These are phyloP conservation scores for Aaosphaeria pasadenensis DNA, from an alignment of 2,329 filamentous ascomycete genomes.

Conservation along the genomic window DNA sequence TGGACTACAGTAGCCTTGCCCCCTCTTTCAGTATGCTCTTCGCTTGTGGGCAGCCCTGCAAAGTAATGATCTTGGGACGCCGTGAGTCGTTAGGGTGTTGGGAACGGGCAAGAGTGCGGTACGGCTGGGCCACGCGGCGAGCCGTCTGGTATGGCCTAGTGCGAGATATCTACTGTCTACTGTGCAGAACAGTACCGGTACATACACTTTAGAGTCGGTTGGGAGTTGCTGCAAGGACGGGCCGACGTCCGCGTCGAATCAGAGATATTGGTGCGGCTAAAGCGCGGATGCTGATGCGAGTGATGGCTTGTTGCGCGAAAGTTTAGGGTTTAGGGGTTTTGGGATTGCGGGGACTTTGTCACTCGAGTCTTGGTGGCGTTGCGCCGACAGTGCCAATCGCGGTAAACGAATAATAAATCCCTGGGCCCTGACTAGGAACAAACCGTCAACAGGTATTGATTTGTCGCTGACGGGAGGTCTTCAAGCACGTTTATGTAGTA, in stretches of 20 bases:
- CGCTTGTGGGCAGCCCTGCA: background rate
- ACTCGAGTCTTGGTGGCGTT: too few relatives aligned
- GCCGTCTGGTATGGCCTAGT: background rate
- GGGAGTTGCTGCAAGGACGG: constrained; percentile 2
- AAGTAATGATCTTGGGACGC: background rate
- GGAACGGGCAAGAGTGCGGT: background rate
- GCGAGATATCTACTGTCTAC: background rate
- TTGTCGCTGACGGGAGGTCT: too few relatives aligned
- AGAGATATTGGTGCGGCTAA: constrained; percentile 12
- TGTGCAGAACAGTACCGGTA: background rate
- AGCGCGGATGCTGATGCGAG: constrained; percentile 12
- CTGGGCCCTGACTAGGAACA: too few relatives aligned
- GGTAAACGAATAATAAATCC: too few relatives aligned
- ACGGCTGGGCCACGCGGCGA: background rate
- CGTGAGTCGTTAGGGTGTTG: background rate
- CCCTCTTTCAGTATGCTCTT: background rate
- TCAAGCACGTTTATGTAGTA: too few relatives aligned
- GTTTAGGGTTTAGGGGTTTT: background rate
- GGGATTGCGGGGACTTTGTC: too few relatives aligned
- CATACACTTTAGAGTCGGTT: background rate
- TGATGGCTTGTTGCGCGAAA: constrained; percentile 2
- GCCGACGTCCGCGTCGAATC: constrained; percentile 15
- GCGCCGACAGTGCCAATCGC: too few relatives aligned
- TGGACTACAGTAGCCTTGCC: background rate
- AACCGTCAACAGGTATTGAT: too few relatives aligned